Percentiles rank a stretch among this genome's conserved stretches.
These are phyloP conservation scores for Rhodocollybia butyracea DNA, from an alignment of 768 basidiomycete genomes.

Conservation along the genomic window DNA sequence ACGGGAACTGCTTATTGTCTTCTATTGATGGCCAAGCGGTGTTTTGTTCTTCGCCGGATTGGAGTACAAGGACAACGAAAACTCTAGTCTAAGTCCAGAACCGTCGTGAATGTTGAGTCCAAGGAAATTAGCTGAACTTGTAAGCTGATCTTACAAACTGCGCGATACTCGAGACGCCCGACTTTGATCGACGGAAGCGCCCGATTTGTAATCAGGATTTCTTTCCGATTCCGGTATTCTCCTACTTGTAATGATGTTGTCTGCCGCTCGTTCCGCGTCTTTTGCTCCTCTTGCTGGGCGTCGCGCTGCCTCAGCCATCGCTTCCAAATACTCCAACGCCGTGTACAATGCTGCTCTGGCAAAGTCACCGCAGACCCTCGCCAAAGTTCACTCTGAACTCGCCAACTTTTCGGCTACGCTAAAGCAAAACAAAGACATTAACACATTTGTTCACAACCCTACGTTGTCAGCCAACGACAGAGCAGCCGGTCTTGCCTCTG, in stretches of 20 bases:
- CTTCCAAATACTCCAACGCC: slow-evolving; percentile 82
- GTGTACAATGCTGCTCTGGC: slow-evolving; percentile 77
- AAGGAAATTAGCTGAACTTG: too few relatives aligned
- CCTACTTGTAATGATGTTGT: slow-evolving; percentile 46
- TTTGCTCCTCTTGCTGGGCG: slow-evolving; percentile 51
- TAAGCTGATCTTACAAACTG: not conserved
- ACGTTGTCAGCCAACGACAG: slow-evolving; percentile 85
- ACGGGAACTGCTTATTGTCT: slow-evolving; percentile 15
- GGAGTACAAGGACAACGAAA: not conserved
- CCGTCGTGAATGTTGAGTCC: not conserved
- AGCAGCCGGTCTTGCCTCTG: slow-evolving; percentile 54
- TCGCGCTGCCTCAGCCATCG: slow-evolving; percentile 74
- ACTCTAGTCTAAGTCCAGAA: too few relatives aligned
- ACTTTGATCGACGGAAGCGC: too few relatives aligned
- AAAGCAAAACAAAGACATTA: slow-evolving; percentile 59
- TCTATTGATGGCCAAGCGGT: slow-evolving; percentile 5
- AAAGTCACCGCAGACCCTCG: slow-evolving; percentile 80
- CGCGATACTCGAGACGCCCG: too few relatives aligned
- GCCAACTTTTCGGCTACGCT: slow-evolving; percentile 66
- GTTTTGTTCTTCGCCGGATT: slow-evolving; percentile 1
- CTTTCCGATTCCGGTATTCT: slow-evolving; percentile 1
- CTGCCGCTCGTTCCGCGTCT: slow-evolving; percentile 49
- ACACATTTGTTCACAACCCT: slow-evolving; percentile 82
- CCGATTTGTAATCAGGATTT: too few relatives aligned
- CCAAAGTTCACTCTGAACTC: slow-evolving; percentile 85